Conservation (phyloP, 2,329 filamentous ascomycete genomes). For the Pyrenophora teres region DNA sequence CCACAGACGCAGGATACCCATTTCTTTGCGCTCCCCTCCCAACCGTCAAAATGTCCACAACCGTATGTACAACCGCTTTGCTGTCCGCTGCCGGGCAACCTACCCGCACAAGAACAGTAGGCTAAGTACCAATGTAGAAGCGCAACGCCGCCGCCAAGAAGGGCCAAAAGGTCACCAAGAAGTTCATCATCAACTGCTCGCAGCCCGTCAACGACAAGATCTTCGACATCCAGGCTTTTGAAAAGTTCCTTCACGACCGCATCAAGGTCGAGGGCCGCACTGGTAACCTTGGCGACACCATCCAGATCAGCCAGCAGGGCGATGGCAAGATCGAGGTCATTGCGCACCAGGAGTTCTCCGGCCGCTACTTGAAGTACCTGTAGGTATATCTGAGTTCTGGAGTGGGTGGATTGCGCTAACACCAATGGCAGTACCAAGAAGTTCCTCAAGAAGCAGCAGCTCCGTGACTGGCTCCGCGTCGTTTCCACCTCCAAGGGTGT, state of each 20-base stretch:
- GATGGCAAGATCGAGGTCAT: constrained; percentile 99
- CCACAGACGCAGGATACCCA: constrained; percentile 80
- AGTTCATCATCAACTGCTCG: constrained; percentile 99
- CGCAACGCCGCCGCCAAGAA: constrained; percentile 54
- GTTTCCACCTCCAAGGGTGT: constrained; percentile 97
- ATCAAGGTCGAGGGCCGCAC: constrained; percentile 99
- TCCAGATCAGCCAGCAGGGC: constrained; percentile 86
- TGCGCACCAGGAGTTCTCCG: constrained; percentile 96
- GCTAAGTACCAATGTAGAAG: constrained; percentile 77
- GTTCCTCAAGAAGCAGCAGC: constrained; percentile 99
- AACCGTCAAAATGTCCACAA: constrained; percentile 74
- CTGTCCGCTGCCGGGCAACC: constrained; percentile 64
- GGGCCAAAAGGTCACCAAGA: constrained; percentile 79
- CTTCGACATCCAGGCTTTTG: constrained; percentile 98
- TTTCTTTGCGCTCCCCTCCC: constrained; percentile 73
- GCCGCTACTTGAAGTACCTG: constrained; percentile 99
- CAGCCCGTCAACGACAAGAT: constrained; percentile 99
- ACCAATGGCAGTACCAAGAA: constrained; percentile 85
- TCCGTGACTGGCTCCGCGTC: constrained; percentile 99
- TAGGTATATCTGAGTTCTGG: constrained; percentile 57
- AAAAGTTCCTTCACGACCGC: constrained; percentile 99
- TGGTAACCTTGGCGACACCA: constrained; percentile 93
- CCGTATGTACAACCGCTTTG: constrained; percentile 97
- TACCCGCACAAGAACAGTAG: constrained; percentile 73
- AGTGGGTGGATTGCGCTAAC: neutral